These are phyloP conservation scores for Echites panduratus DNA, from an alignment of 257 asterid species.

Conservation along the genomic window DNA sequence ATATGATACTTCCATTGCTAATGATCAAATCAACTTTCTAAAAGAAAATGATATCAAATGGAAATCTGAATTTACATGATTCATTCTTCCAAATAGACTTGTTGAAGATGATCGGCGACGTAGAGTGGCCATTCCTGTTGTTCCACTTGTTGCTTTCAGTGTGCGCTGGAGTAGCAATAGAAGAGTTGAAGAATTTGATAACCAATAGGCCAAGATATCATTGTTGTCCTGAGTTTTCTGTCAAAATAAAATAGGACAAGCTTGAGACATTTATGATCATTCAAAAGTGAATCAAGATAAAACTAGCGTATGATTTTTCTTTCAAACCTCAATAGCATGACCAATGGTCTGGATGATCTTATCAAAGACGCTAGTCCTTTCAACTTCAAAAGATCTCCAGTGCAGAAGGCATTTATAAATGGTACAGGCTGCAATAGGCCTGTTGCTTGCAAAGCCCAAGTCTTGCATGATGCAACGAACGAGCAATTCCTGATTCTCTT, in stretches of 20 bases:
- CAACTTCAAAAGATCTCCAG: conserved; percentile 99
- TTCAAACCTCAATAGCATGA: conserved; percentile 88
- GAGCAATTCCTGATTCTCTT: conserved; percentile 90
- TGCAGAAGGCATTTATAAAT: conserved; percentile 94
- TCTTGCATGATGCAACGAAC: conserved; percentile 76
- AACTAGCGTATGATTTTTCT: conserved; percentile 14
- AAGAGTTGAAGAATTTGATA: conserved; percentile 92
- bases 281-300: conserved; percentile 12
- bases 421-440: conserved; percentile 92
- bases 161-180: conserved; percentile 93
- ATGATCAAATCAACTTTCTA: not conserved
- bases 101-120: conserved; percentile 94
- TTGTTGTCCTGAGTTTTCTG: conserved; percentile 92
- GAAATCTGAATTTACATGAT: conserved; percentile 39
- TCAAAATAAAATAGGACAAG: conserved; percentile 9
- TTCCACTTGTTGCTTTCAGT: conserved; percentile 90
- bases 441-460: conserved; percentile 81
- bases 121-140: conserved; percentile 81
- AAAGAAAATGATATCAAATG: not conserved
- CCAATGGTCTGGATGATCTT: conserved; percentile 93
- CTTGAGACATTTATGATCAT: conserved; percentile 18
- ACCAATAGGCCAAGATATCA: conserved; percentile 88
- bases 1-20: conserved; percentile 6
- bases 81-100: conserved; percentile 88
- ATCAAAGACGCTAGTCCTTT: conserved; percentile 90